Evolutionary conservation across 306 rosid genomes (phyloP).

Genomic region (Malus sieversii): DNA sequence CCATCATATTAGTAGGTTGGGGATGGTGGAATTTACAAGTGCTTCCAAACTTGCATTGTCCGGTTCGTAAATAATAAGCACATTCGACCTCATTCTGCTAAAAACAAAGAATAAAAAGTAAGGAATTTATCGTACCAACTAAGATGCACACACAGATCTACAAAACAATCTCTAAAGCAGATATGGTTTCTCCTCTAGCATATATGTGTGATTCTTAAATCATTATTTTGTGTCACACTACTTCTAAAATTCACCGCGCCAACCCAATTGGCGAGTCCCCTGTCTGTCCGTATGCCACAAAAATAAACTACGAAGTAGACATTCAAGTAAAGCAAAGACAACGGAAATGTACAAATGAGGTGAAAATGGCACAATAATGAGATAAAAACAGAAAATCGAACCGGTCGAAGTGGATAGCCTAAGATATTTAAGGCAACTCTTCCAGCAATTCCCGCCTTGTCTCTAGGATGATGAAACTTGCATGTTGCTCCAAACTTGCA

Average conservation of each 20-base stretch:
- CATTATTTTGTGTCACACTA: neutral
- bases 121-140: constrained; percentile 10
- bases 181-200: neutral
- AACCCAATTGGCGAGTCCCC: neutral
- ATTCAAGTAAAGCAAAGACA: constrained; percentile 10
- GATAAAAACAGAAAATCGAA: constrained; percentile 37
- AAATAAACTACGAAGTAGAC: neutral
- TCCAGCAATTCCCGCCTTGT: constrained; percentile 91
- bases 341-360: neutral
- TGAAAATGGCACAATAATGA: constrained; percentile 15
- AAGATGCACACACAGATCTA: neutral
- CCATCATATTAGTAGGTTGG: constrained; percentile 85
- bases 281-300: neutral
- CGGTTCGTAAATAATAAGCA: constrained; percentile 89
- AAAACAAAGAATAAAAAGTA: constrained; percentile 10
- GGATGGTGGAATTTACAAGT: constrained; percentile 98
- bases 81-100: constrained; percentile 78
- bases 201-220: neutral
- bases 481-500: constrained; percentile 99
- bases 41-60: constrained; percentile 87
- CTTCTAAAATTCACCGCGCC: neutral
- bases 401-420: constrained; percentile 97
- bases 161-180: constrained; percentile 6
- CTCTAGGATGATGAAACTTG: constrained; percentile 97
- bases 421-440: constrained; percentile 79